Evolutionary conservation across 805 yeast genomes (phyloP).

Genomic region (Candida golubevii): DNA sequence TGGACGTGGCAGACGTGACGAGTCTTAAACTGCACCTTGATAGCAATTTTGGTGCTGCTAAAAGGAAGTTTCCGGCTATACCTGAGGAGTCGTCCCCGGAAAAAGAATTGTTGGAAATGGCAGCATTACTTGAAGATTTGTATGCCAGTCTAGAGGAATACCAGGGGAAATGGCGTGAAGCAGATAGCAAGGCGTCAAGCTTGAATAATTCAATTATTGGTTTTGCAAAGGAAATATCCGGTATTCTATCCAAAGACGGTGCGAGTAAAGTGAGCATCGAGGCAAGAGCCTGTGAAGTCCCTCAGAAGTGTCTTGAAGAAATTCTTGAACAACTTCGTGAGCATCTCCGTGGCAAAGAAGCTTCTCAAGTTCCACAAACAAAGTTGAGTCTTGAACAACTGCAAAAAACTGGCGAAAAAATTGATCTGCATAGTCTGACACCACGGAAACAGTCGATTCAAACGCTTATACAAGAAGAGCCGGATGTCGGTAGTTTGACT

Average conservation of each 20-base stretch:
- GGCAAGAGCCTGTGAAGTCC: not conserved
- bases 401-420: not conserved
- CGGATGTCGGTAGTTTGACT: not conserved
- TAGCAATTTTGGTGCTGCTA: not conserved
- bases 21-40: slow-evolving; percentile 21
- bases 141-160: slow-evolving; percentile 33
- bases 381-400: not conserved
- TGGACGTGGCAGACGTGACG: slow-evolving; percentile 21
- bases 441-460: not conserved
- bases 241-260: slow-evolving; percentile 15
- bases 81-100: slow-evolving; percentile 14
- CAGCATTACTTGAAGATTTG: slow-evolving; percentile 35
- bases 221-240: slow-evolving; percentile 19
- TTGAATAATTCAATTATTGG: slow-evolving; percentile 4
- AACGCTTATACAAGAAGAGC: not conserved
- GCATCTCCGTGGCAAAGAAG: not conserved
- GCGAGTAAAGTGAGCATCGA: not conserved
- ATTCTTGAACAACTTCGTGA: not conserved
- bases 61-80: slow-evolving; percentile 12
- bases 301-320: not conserved
- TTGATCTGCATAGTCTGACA: not conserved
- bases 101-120: slow-evolving; percentile 31
- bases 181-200: slow-evolving; percentile 9
- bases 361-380: not conserved
- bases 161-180: slow-evolving; percentile 28